Evolutionary conservation across 345 rosid genomes (phyloP).

Genomic region (Citropsis articulata): DNA sequence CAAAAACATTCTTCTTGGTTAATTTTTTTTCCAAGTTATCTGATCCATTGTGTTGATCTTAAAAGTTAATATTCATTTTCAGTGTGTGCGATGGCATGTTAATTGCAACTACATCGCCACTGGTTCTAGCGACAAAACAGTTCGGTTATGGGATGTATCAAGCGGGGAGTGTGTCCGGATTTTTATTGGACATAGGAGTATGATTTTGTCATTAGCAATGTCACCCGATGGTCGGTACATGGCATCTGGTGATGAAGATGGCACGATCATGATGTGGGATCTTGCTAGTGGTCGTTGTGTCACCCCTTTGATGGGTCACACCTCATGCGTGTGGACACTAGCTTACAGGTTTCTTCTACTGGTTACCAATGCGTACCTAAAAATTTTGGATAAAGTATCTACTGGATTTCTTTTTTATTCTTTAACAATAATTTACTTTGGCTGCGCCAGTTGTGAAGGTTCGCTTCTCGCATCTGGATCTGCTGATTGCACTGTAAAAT

Average conservation of each 20-base stretch:
- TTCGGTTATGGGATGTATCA: constrained; percentile 88
- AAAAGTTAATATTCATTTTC: constrained; percentile 27
- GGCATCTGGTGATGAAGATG: constrained; percentile 99
- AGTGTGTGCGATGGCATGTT: constrained; percentile 98
- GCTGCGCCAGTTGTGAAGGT: constrained; percentile 70
- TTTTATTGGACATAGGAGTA: constrained; percentile 79
- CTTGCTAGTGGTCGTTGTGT: constrained; percentile 90
- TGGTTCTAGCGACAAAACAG: constrained; percentile 92
- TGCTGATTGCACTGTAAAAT: constrained; percentile 87
- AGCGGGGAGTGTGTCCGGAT: constrained; percentile 90
- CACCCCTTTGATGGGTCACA: constrained; percentile 91
- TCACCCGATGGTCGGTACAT: constrained; percentile 94
- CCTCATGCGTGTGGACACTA: constrained; percentile 87
- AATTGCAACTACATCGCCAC: constrained; percentile 96
- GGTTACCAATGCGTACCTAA: not conserved
- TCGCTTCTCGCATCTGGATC: constrained; percentile 96
- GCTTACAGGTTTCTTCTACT: constrained; percentile 63
- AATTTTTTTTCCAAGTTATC: not conserved
- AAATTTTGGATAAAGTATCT: not conserved
- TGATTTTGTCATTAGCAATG: constrained; percentile 85
- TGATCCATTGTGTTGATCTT: not conserved
- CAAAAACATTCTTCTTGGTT: not conserved
- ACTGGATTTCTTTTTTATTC: not conserved
- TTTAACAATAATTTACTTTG: constrained; percentile 16
- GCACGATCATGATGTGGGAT: constrained; percentile 97